Conservation (phyloP, 441 rosid species). For the Metrosideros polymorpha region DNA sequence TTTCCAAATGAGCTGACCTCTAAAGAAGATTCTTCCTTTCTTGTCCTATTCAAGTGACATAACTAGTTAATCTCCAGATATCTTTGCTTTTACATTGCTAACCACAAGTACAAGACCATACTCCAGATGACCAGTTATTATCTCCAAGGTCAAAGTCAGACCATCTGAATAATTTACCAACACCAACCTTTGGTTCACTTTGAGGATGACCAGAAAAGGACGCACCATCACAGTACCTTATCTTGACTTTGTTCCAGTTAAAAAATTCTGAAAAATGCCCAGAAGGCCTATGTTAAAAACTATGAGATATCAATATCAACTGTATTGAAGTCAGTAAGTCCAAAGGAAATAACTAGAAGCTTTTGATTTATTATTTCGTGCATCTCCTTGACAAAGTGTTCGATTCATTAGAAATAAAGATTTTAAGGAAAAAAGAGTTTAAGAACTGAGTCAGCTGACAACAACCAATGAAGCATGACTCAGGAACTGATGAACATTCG, state of each 20-base stretch:
- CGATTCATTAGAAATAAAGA: not conserved
- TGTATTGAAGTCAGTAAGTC: not conserved
- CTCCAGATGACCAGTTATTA: not conserved
- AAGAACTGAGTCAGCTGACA: not conserved
- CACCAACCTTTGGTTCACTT: constrained; percentile 59
- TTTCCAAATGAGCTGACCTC: constrained; percentile 97
- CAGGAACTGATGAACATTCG: too few relatives aligned
- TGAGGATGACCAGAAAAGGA: constrained; percentile 83
- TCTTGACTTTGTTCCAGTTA: constrained; percentile 74
- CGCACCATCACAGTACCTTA: constrained; percentile 93
- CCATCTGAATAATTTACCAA: not conserved
- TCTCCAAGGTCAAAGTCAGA: not conserved
- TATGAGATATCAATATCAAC: not conserved
- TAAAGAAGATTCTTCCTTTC: constrained; percentile 53
- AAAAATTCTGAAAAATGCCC: constrained; percentile 46
- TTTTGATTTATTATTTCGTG: not conserved
- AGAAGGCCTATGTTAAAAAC: not conserved
- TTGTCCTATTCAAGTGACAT: constrained; percentile 22
- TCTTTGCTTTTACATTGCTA: not conserved
- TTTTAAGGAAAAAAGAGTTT: not conserved
- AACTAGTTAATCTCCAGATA: not conserved
- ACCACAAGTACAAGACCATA: not conserved
- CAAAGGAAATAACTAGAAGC: not conserved
- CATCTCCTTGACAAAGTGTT: not conserved
- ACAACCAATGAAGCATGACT: not conserved